These are phyloP conservation scores for Phialophora macrospora DNA, from an alignment of 2,329 filamentous ascomycete species.

Conservation along the genomic window DNA sequence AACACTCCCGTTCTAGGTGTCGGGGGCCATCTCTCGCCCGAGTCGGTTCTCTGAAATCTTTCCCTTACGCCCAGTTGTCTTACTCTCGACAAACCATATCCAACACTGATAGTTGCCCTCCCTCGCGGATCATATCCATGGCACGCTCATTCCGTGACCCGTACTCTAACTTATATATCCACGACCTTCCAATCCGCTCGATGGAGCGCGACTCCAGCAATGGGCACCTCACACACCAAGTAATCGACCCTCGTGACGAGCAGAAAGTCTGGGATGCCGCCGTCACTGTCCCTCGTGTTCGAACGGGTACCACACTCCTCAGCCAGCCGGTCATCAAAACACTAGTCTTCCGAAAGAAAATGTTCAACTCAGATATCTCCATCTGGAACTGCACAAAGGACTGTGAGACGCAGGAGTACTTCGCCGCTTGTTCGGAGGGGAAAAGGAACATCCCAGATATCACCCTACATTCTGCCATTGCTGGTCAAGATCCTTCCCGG, in stretches of 20 bases:
- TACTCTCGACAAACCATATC: background rate
- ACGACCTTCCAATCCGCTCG: background rate
- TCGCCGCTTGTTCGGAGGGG: background rate
- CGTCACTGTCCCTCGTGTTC: background rate
- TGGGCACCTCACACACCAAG: background rate
- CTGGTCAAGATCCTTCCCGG: background rate
- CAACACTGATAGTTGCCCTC: background rate
- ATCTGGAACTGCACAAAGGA: conserved; percentile 4
- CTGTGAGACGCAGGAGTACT: conserved; percentile 9
- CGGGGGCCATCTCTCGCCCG: background rate
- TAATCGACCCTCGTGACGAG: background rate
- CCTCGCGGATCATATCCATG: background rate
- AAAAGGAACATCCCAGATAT: conserved; percentile 14
- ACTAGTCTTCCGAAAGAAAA: conserved; percentile 10
- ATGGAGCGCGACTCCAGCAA: background rate
- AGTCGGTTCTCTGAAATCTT: background rate
- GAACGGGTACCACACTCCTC: background rate
- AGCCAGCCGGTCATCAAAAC: conserved; percentile 2
- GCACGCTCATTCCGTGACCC: background rate
- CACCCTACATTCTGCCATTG: conserved; percentile 7
- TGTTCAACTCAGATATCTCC: conserved; percentile 8
- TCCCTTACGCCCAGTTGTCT: background rate
- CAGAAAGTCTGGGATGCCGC: background rate
- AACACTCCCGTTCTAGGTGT: background rate
- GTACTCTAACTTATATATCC: background rate